phyloP scores from a whole-genome alignment of 495 filamentous ascomycete species.

The Chaetomium cochliodes region DNA sequence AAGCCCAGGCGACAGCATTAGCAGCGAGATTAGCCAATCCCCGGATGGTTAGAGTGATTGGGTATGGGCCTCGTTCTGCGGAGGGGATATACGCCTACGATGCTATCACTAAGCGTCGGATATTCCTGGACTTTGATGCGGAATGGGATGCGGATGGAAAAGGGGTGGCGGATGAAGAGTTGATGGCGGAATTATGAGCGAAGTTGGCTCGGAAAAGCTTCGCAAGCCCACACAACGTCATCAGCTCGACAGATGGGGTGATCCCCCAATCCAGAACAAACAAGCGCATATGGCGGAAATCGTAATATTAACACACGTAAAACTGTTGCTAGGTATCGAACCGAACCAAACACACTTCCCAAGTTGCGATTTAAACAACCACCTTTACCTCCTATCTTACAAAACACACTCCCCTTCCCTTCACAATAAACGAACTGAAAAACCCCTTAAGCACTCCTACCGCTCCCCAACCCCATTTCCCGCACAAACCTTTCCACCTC shows the following conservation, averaged over 20 bases:
- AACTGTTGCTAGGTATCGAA: slow-evolving; percentile 1
- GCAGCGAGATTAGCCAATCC: background rate
- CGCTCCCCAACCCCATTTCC: background rate
- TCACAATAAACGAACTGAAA: background rate
- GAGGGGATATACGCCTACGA: background rate
- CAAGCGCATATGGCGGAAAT: too few relatives aligned
- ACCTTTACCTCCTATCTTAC: too few relatives aligned
- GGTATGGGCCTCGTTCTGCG: too few relatives aligned
- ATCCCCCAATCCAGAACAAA: too few relatives aligned
- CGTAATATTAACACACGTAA: background rate
- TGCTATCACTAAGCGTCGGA: background rate
- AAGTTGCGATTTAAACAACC: too few relatives aligned
- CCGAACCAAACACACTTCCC: too few relatives aligned
- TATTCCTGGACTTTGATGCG: background rate
- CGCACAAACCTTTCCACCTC: slow-evolving; percentile 7
- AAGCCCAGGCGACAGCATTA: background rate
- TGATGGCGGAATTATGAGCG: too few relatives aligned
- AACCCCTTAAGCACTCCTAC: background rate
- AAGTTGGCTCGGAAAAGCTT: too few relatives aligned
- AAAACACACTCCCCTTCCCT: too few relatives aligned
- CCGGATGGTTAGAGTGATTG: background rate
- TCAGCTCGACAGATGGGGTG: too few relatives aligned
- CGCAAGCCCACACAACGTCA: too few relatives aligned
- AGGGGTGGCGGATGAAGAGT: background rate
- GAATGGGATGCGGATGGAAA: background rate